Percentiles rank a stretch among this genome's conserved stretches.
phyloP scores from a whole-genome alignment of 2,329 filamentous ascomycete genomes.

The Paradendryphiella salina region DNA sequence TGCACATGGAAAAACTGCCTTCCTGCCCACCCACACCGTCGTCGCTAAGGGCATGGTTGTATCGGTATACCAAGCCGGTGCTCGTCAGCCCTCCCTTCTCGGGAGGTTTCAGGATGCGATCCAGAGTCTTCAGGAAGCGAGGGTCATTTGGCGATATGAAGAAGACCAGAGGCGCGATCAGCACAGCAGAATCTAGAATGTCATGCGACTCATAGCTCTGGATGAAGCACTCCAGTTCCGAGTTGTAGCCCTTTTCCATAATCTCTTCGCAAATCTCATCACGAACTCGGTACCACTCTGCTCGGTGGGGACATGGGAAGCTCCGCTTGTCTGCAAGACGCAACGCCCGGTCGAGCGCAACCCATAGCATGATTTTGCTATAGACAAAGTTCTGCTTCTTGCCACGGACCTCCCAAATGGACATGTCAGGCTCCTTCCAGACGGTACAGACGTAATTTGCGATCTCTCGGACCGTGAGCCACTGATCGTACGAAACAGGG shows the following conservation, averaged over 20 bases:
- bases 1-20: slow-evolving; percentile 80
- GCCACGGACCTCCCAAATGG: slow-evolving; percentile 80
- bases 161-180: slow-evolving; percentile 78
- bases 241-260: slow-evolving; percentile 78
- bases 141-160: slow-evolving; percentile 79
- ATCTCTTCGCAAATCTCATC: slow-evolving; percentile 74
- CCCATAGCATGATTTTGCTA: slow-evolving; percentile 84
- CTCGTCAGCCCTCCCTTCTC: slow-evolving; percentile 76
- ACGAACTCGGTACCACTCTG: slow-evolving; percentile 66
- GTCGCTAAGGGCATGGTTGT: slow-evolving; percentile 68
- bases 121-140: slow-evolving; percentile 71
- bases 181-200: slow-evolving; percentile 71
- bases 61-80: slow-evolving; percentile 74
- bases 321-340: slow-evolving; percentile 75
- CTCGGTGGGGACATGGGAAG: slow-evolving; percentile 71
- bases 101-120: slow-evolving; percentile 70
- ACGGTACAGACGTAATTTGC: slow-evolving; percentile 71
- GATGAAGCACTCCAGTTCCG: slow-evolving; percentile 68
- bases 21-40: slow-evolving; percentile 75
- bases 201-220: slow-evolving; percentile 76
- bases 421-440: slow-evolving; percentile 71
- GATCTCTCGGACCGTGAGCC: slow-evolving; percentile 70
- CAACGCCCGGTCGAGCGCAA: slow-evolving; percentile 74
- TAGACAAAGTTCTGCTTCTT: slow-evolving; percentile 77
- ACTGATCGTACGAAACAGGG: slow-evolving; percentile 73